Evolutionary conservation across 2,329 filamentous ascomycete species (phyloP).

Genomic region (Curvularia sp.): DNA sequence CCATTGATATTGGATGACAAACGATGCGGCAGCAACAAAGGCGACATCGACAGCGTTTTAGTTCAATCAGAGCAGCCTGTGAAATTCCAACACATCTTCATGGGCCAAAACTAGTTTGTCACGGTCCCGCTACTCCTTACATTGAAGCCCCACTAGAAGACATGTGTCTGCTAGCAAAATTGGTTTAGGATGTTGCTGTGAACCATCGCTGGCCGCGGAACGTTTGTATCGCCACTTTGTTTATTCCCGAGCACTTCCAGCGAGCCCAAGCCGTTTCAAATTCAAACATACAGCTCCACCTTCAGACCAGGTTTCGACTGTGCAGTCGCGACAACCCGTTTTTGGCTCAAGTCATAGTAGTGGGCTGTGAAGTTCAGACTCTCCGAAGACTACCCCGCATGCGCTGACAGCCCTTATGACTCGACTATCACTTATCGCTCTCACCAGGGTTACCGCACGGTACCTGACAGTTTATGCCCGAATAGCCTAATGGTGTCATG

Average conservation of each 20-base stretch:
- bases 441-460: slow-evolving; percentile 13
- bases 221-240: slow-evolving; percentile 14
- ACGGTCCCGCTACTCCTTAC: slow-evolving; percentile 20
- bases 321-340: slow-evolving; percentile 12
- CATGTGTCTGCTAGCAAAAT: slow-evolving; percentile 5
- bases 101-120: slow-evolving; percentile 16
- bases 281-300: slow-evolving; percentile 19
- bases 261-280: slow-evolving; percentile 15
- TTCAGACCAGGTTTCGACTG: slow-evolving; percentile 7
- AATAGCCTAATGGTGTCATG: slow-evolving; percentile 24
- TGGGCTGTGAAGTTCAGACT: slow-evolving; percentile 18
- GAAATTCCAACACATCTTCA: slow-evolving; percentile 22
- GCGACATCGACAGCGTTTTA: slow-evolving; percentile 31
- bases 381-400: slow-evolving; percentile 30
- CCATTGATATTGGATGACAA: slow-evolving; percentile 22
- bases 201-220: slow-evolving; percentile 6
- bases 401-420: slow-evolving; percentile 14
- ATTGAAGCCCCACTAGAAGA: slow-evolving; percentile 16
- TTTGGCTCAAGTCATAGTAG: slow-evolving; percentile 20
- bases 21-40: slow-evolving; percentile 18
- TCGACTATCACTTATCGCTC: slow-evolving; percentile 19
- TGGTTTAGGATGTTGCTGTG: slow-evolving; percentile 8
- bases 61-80: slow-evolving; percentile 36
- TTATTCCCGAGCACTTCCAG: slow-evolving; percentile 7
- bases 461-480: slow-evolving; percentile 21